Evolutionary conservation across 1,284 basidiomycete species (phyloP).

Genomic region (Vanrija sp.): DNA sequence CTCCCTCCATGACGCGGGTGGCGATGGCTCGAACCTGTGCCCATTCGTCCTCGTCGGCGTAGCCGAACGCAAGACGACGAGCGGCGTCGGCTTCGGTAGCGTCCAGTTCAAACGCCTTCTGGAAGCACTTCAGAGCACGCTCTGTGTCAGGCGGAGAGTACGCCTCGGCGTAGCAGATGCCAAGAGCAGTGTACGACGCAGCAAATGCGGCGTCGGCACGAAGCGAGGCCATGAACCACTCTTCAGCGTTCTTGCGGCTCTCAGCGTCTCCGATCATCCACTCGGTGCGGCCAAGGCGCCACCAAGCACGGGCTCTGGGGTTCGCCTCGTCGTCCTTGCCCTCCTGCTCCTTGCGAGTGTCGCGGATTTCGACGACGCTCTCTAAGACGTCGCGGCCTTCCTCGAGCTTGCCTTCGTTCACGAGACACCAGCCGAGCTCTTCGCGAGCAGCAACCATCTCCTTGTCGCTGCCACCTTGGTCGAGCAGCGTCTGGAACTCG

Average conservation of each 20-base stretch:
- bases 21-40: constrained; percentile 92
- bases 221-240: constrained; percentile 75
- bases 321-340: constrained; percentile 51
- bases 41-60: constrained; percentile 93
- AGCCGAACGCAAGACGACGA: constrained; percentile 74
- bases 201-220: constrained; percentile 75
- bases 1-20: constrained; percentile 83
- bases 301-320: constrained; percentile 69
- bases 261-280: constrained; percentile 62
- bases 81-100: constrained; percentile 83
- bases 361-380: constrained; percentile 58
- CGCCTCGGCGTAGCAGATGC: constrained; percentile 77
- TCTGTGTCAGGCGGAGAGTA: constrained; percentile 70
- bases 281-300: constrained; percentile 72
- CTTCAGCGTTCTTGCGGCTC: constrained; percentile 62
- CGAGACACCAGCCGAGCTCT: constrained; percentile 81
- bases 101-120: constrained; percentile 97
- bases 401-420: constrained; percentile 58
- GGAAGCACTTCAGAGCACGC: constrained; percentile 92
- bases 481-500: constrained; percentile 57
- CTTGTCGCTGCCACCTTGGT: constrained; percentile 37
- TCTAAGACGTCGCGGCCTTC: constrained; percentile 59
- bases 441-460: constrained; percentile 68
- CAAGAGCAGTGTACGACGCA: constrained; percentile 88
- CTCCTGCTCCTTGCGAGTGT: constrained; percentile 55